phyloP scores from a whole-genome alignment of 2,329 filamentous ascomycete genomes.

The Ophiobolus disseminans region DNA sequence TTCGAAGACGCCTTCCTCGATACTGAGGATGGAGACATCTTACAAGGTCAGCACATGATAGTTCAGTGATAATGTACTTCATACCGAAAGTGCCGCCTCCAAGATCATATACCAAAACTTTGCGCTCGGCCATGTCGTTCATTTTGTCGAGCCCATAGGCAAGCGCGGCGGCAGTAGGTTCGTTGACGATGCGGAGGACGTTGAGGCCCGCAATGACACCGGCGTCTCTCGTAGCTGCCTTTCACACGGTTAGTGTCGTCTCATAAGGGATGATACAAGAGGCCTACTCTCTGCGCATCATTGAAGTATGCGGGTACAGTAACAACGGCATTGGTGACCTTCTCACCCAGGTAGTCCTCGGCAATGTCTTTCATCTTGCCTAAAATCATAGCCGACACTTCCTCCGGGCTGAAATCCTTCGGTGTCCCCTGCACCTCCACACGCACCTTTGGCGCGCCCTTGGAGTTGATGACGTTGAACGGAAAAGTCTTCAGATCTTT shows the following conservation, averaged over 20 bases:
- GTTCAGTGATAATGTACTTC: too few relatives aligned
- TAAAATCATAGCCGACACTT: conserved; percentile 77
- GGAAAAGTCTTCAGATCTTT: conserved; percentile 97
- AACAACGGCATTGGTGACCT: conserved; percentile 86
- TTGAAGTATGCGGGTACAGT: conserved; percentile 98
- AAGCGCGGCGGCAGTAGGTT: conserved; percentile 93
- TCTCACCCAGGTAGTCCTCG: conserved; percentile 80
- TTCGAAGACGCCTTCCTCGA: conserved; percentile 92
- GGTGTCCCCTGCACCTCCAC: conserved; percentile 70
- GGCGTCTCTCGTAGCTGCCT: conserved; percentile 96
- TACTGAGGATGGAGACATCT: conserved; percentile 75
- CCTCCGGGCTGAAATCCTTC: conserved; percentile 81
- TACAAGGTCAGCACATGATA: too few relatives aligned
- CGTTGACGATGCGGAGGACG: conserved; percentile 95
- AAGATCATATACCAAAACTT: conserved; percentile 53
- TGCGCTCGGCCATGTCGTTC: conserved; percentile 46
- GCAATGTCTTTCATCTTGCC: conserved; percentile 78
- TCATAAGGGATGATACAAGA: too few relatives aligned
- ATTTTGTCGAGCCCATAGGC: conserved; percentile 77
- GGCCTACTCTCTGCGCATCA: conserved; percentile 94
- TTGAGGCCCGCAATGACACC: conserved; percentile 91
- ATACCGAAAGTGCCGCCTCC: conserved; percentile 54
- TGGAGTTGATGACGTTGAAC: conserved; percentile 89
- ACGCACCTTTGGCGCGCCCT: conserved; percentile 85
- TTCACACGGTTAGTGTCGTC: too few relatives aligned